Evolutionary conservation across 2,329 filamentous ascomycete species (phyloP).

Genomic region (Arthroderma sp.): DNA sequence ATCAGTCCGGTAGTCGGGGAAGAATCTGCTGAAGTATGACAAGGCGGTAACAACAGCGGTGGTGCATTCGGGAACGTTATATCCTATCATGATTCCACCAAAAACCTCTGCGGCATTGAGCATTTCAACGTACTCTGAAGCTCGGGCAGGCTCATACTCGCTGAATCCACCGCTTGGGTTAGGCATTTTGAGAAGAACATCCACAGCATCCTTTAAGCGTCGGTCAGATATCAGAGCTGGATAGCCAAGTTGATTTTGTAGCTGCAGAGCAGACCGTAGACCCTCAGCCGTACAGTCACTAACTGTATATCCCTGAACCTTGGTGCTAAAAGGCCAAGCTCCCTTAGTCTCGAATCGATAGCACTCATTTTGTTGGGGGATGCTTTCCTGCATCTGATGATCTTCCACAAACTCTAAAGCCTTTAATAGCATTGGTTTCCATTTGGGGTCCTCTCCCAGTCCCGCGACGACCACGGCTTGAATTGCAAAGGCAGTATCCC

Average conservation of each 20-base stretch:
- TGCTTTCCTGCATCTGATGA: slow-evolving; percentile 81
- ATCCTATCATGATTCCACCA: slow-evolving; percentile 94
- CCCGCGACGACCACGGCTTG: slow-evolving; percentile 71
- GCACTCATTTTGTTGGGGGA: slow-evolving; percentile 60
- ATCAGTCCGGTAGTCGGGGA: slow-evolving; percentile 62
- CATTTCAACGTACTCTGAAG: slow-evolving; percentile 63
- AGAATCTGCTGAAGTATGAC: slow-evolving; percentile 66
- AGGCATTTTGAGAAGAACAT: slow-evolving; percentile 84
- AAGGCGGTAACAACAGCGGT: slow-evolving; percentile 86
- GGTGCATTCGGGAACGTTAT: slow-evolving; percentile 96
- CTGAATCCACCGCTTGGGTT: slow-evolving; percentile 76
- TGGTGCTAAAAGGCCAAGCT: slow-evolving; percentile 91
- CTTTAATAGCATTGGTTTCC: slow-evolving; percentile 69
- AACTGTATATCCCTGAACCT: slow-evolving; percentile 84
- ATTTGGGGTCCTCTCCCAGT: slow-evolving; percentile 62
- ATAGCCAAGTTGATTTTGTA: slow-evolving; percentile 68
- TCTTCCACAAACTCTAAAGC: slow-evolving; percentile 76
- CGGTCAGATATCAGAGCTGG: slow-evolving; percentile 61
- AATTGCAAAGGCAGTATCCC: slow-evolving; percentile 88
- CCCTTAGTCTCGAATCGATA: slow-evolving; percentile 89
- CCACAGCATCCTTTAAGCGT: slow-evolving; percentile 74
- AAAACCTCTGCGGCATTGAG: slow-evolving; percentile 96
- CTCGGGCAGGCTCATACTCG: slow-evolving; percentile 77
- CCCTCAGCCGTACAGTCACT: slow-evolving; percentile 91
- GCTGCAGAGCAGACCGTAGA: slow-evolving; percentile 69